Base-by-base conservation (phyloP, 202 grass and related monocot genomes). In the Digitaria exilis region DNA sequence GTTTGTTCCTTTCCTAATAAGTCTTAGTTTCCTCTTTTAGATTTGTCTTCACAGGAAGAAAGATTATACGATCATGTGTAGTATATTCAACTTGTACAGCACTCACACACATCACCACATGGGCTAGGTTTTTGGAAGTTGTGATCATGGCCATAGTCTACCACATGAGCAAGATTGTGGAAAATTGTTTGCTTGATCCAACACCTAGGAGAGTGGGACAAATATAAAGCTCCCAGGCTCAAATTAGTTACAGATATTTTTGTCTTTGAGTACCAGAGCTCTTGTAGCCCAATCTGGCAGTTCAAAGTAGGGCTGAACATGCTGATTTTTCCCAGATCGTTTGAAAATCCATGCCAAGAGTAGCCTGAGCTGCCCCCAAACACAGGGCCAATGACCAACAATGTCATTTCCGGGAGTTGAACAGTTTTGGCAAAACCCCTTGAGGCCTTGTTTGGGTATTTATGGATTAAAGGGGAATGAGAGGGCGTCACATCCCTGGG, bases 151-250 rank as follows among this genome's bases (percentile, higher is more conserved):
- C 3, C 19, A 22, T 12, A 4, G 9, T 34, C 48, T 35, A 9
- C 25, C 57, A 52, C 25, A 71, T 71, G 44, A 71, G 28, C 70
- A 54, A 19, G 26, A 12, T 73, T 32, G 46, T 1, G 22, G 8
- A 2, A 44, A 12, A 15, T 59, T 59, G 50, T 54, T 62, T 73
- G 70, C 49, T 73, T 73, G 18, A 73, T 73, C 48, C 70, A 54
- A 73, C 29, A 32, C 69, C 17, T 51, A 32, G 69, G 69, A 29
- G 17, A 51, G 2, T 31, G 69, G 26, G 45, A 72, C 45, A 71
- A 71, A 65, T 65, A 39, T 37, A 39, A 32, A 4, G 17, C 1
- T 21, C 26, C 11, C 2, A 3, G 17, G 60, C 60, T 34, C 12
- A 54, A 6, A 35, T 51, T 22, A 54, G 16, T 54, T 73, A 13